Percentiles rank a stretch among this genome's conserved stretches.
Evolutionary conservation across 2,329 filamentous ascomycete genomes (phyloP).

Genomic region (Akanthomyces dipterigenus): DNA sequence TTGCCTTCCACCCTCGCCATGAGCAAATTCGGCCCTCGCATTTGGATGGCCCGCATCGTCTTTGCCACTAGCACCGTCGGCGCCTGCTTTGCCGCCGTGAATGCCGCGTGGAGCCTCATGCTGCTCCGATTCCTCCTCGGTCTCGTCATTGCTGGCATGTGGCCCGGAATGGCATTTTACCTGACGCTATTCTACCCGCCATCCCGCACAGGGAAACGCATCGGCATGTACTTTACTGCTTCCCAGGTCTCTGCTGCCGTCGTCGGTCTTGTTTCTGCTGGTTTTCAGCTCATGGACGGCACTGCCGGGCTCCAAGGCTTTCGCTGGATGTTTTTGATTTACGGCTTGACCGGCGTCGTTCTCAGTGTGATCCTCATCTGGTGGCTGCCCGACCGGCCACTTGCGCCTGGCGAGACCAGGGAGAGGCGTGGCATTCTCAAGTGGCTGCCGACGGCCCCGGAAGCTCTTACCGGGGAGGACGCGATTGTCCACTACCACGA

Average conservation of each 20-base stretch:
- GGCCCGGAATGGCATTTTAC: slow-evolving; percentile 93
- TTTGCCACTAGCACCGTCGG: slow-evolving; percentile 81
- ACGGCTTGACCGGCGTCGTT: slow-evolving; percentile 67
- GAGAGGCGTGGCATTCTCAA: slow-evolving; percentile 45
- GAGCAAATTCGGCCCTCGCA: slow-evolving; percentile 74
- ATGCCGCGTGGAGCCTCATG: slow-evolving; percentile 79
- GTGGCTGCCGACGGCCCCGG: slow-evolving; percentile 62
- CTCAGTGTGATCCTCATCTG: slow-evolving; percentile 70
- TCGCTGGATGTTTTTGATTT: slow-evolving; percentile 89
- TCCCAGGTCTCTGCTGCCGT: slow-evolving; percentile 84
- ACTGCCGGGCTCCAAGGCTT: slow-evolving; percentile 69
- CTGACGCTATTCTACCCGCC: slow-evolving; percentile 88
- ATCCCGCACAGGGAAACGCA: slow-evolving; percentile 76
- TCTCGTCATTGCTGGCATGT: slow-evolving; percentile 86
- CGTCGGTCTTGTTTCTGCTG: slow-evolving; percentile 81
- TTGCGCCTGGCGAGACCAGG: slow-evolving; percentile 60
- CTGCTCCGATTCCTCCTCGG: slow-evolving; percentile 80
- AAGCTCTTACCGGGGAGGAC: slow-evolving; percentile 70
- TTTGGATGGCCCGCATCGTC: slow-evolving; percentile 91
- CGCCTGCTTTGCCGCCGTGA: slow-evolving; percentile 74
- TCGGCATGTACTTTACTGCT: slow-evolving; percentile 85
- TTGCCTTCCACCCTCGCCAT: slow-evolving; percentile 84
- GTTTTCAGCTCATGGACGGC: slow-evolving; percentile 88
- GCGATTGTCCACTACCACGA: slow-evolving; percentile 78
- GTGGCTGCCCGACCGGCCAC: slow-evolving; percentile 84